Percentiles rank a stretch among this genome's conserved stretches.
Conservation (phyloP, 2,329 filamentous ascomycete genomes). For the Xylariales sp. region DNA sequence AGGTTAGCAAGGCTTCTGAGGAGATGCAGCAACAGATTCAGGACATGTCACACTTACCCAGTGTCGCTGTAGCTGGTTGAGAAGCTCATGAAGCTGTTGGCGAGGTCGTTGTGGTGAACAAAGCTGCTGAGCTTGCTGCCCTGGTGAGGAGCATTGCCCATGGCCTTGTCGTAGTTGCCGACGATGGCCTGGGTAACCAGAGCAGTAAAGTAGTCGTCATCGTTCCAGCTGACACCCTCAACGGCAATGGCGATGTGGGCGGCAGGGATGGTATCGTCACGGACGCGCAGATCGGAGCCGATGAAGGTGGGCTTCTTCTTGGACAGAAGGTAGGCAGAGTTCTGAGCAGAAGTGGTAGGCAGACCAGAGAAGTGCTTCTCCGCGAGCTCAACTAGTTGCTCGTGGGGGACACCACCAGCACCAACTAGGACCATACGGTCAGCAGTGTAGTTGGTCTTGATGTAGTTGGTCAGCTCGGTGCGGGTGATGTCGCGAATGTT, state of each 20-base stretch:
- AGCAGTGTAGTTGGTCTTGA: slow-evolving; percentile 99
- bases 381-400: slow-evolving; percentile 89
- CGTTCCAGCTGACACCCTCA: slow-evolving; percentile 99
- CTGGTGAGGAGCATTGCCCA: slow-evolving; percentile 95
- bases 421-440: slow-evolving; percentile 99
- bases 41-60: slow-evolving; percentile 62
- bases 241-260: slow-evolving; percentile 98
- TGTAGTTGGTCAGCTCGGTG: slow-evolving; percentile 88
- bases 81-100: slow-evolving; percentile 99
- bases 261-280: slow-evolving; percentile 92
- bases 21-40: too few relatives aligned
- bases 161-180: slow-evolving; percentile 98
- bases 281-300: slow-evolving; percentile 90
- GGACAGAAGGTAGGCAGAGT: slow-evolving; percentile 68
- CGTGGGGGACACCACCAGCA: slow-evolving; percentile 88
- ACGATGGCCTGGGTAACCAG: slow-evolving; percentile 97
- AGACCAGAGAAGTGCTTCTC: slow-evolving; percentile 91
- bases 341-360: slow-evolving; percentile 70
- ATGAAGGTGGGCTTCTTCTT: slow-evolving; percentile 93
- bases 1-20: slow-evolving; percentile 24
- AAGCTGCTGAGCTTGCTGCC: slow-evolving; percentile 97
- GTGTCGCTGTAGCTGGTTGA: slow-evolving; percentile 99
- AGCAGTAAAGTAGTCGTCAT: slow-evolving; percentile 97
- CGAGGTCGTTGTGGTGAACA: slow-evolving; percentile 89
- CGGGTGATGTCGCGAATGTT: slow-evolving; percentile 97